These are phyloP conservation scores for Peribolospora baueri DNA, from an alignment of 768 basidiomycete genomes.

Conservation along the genomic window DNA sequence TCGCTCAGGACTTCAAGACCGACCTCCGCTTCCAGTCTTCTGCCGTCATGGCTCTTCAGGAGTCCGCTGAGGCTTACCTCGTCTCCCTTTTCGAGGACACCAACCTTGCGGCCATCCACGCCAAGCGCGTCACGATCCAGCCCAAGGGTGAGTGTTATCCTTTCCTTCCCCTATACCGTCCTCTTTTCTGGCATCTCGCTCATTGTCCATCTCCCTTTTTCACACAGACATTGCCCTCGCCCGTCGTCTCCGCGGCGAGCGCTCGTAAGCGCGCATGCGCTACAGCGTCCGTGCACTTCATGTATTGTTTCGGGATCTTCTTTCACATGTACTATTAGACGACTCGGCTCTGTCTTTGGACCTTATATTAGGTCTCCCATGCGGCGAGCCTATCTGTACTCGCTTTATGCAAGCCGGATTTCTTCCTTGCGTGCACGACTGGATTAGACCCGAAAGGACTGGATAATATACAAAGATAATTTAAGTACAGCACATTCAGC, in stretches of 20 bases:
- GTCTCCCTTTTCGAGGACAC: conserved; percentile 29
- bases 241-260: conserved; percentile 28
- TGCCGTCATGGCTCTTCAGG: conserved; percentile 30
- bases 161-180: not conserved
- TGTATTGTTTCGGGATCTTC: too few relatives aligned
- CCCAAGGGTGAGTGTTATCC: conserved; percentile 23
- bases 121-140: conserved; percentile 47
- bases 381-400: too few relatives aligned
- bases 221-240: conserved; percentile 24
- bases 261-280: conserved; percentile 16
- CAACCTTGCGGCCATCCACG: conserved; percentile 26
- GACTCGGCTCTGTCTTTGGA: too few relatives aligned
- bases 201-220: not conserved
- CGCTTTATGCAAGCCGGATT: too few relatives aligned
- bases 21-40: conserved; percentile 29
- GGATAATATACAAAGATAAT: too few relatives aligned
- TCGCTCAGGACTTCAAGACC: conserved; percentile 56
- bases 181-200: not conserved
- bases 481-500: too few relatives aligned
- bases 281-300: too few relatives aligned
- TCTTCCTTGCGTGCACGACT: too few relatives aligned
- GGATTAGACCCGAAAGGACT: too few relatives aligned
- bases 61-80: conserved; percentile 31
- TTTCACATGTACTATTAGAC: too few relatives aligned
- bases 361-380: too few relatives aligned